Evolutionary conservation across 148 eudicot species (phyloP), one percentile per base, ranked within the genome.

Genomic region (Fallopia convolvulus): DNA sequence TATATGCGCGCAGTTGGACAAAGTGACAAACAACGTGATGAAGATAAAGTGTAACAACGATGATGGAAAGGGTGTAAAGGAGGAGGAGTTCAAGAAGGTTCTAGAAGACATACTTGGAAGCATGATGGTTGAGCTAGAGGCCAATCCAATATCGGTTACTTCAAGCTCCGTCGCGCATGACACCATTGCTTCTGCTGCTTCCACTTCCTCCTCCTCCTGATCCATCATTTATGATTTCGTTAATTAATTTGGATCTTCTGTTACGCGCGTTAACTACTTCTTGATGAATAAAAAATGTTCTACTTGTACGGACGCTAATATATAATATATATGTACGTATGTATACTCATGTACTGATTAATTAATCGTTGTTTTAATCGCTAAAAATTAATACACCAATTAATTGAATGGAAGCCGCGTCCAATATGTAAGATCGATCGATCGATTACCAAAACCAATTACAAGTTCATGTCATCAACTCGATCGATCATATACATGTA

Each of bases 81-180:
- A 90, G 74, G 96, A 94, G 0, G 99, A 94, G 81, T 92, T 94
- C 87, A 92, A 89, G 90, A 92, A 90, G 88, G 32, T 90, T 5
- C 71, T 94, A 72, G 72, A 84, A 50, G 92, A 94, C 80, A 82
- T 88, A 10, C 78, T 94, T 68, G 97, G 97, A 72, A 89, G 92
- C 58, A 80, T 90, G 0, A 90, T 92, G 99, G 73, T 89, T 80
- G 97, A 94, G 36, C 82, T 94, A 75, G 90, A 92, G 80, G 94
- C 91, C 30, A 87, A 84, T 47, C 91, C 92, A 1, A 82, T 94
- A 17, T 86, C 97, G 0, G 80, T 90, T 14, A 88, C 91, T 6
- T 81, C 88, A 23, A 89, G 92, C 79, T 89, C 99, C 6, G 93
- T 92, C 21, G 96, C 92, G 13, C 97, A 94, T n/a, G 99, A 90